A percentile compares a stretch with the other conserved stretches of the same genome.
phyloP scores from a whole-genome alignment of 2,329 filamentous ascomycete species.

The Achaetomium macrosporum region DNA sequence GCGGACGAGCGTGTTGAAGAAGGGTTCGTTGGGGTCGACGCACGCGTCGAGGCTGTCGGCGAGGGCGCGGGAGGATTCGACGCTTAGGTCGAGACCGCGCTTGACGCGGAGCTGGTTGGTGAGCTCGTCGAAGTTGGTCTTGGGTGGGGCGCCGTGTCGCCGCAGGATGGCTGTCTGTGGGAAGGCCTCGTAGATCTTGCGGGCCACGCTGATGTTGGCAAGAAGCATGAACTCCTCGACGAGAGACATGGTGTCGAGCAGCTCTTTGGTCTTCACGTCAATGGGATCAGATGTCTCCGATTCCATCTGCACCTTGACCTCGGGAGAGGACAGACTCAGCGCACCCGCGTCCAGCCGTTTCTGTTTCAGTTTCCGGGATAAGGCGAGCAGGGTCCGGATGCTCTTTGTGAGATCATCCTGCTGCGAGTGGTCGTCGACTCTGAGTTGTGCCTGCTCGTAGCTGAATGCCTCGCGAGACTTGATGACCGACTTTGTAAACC shows the following conservation, averaged over 20 bases:
- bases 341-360: constrained; percentile 96
- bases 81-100: constrained; percentile 69
- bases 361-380: constrained; percentile 89
- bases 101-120: constrained; percentile 86
- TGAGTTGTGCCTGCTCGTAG: constrained; percentile 91
- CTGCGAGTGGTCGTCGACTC: constrained; percentile 84
- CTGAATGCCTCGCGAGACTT: constrained; percentile 94
- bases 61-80: constrained; percentile 85
- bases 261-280: constrained; percentile 91
- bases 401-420: constrained; percentile 84
- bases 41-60: constrained; percentile 88
- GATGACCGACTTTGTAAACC: constrained; percentile 97
- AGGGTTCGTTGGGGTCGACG: constrained; percentile 72
- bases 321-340: constrained; percentile 91
- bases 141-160: constrained; percentile 85
- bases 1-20: constrained; percentile 97
- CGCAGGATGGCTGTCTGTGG: constrained; percentile 92
- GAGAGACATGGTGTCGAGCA: constrained; percentile 91
- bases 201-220: constrained; percentile 90
- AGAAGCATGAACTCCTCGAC: constrained; percentile 99
- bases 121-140: constrained; percentile 94
- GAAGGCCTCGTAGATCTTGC: constrained; percentile 84
- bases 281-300: constrained; percentile 94
- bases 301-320: constrained; percentile 92
- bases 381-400: constrained; percentile 78